These are phyloP conservation scores for Beauveria medogensis DNA, from an alignment of 2,329 filamentous ascomycete genomes.

Conservation along the genomic window DNA sequence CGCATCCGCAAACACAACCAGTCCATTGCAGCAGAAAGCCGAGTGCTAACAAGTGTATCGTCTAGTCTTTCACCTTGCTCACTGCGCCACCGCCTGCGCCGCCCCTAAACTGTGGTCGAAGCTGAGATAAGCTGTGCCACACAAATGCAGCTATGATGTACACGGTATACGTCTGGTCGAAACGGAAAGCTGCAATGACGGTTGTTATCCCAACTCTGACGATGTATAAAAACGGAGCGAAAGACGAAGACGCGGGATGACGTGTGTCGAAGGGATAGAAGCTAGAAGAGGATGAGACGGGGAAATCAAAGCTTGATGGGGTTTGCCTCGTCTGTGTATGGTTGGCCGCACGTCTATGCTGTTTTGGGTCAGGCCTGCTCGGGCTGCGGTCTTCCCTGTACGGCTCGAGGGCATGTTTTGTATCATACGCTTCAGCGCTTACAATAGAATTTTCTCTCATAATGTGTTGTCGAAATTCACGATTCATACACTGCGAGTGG, in stretches of 20 bases:
- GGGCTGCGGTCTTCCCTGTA: not conserved
- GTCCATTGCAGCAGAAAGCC: not conserved
- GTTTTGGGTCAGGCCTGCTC: not conserved
- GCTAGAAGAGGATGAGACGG: not conserved
- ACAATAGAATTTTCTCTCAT: slow-evolving; percentile 12
- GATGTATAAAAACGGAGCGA: slow-evolving; percentile 7
- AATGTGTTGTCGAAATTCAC: not conserved
- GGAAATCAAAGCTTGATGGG: not conserved
- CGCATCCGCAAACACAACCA: not conserved
- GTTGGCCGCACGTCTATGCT: slow-evolving; percentile 3
- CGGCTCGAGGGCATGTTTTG: slow-evolving; percentile 5
- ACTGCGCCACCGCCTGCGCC: slow-evolving; percentile 88
- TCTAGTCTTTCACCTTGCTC: slow-evolving; percentile 96
- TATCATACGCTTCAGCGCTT: slow-evolving; percentile 14
- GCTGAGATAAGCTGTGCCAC: slow-evolving; percentile 64
- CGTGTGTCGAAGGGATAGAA: not conserved
- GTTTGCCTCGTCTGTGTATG: not conserved
- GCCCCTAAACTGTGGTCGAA: slow-evolving; percentile 91
- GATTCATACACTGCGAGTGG: too few species aligned
- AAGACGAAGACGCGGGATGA: not conserved
- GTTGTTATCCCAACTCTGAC: slow-evolving; percentile 1
- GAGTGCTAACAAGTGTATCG: not conserved
- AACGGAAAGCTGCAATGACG: not conserved
- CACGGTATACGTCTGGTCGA: slow-evolving; percentile 2
- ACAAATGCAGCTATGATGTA: not conserved